phyloP scores from a whole-genome alignment of 2,329 filamentous ascomycete species.

The Cladophialophora bantiana region DNA sequence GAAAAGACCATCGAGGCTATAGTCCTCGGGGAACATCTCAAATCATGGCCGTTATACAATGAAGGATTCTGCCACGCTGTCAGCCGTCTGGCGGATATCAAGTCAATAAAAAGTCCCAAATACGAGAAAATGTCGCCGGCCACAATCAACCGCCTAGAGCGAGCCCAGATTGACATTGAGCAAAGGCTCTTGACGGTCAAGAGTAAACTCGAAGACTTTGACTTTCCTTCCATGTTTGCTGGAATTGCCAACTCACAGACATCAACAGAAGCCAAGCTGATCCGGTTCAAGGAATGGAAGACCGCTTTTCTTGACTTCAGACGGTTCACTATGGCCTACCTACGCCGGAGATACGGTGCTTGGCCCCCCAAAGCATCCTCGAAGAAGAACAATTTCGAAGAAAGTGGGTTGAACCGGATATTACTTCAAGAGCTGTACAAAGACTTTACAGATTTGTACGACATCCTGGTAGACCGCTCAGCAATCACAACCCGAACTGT shows the following conservation, averaged over 20 bases:
- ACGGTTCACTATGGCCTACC: constrained; percentile 74
- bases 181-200: constrained; percentile 75
- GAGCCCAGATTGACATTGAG: constrained; percentile 79
- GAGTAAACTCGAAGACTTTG: constrained; percentile 80
- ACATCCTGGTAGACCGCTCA: constrained; percentile 81
- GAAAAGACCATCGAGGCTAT: constrained; percentile 91
- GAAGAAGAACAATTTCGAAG: constrained; percentile 89
- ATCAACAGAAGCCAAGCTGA: constrained; percentile 73
- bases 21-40: constrained; percentile 87
- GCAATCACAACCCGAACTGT: constrained; percentile 79
- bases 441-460: constrained; percentile 86
- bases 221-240: constrained; percentile 88
- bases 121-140: constrained; percentile 72
- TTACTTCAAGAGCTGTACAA: constrained; percentile 83
- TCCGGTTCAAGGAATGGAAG: constrained; percentile 87
- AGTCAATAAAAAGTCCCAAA: constrained; percentile 72
- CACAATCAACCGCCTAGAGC: constrained; percentile 80
- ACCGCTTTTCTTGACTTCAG: constrained; percentile 76
- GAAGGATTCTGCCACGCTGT: constrained; percentile 91
- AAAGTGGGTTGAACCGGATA: constrained; percentile 83
- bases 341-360: constrained; percentile 70
- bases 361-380: constrained; percentile 91
- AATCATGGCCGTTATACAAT: constrained; percentile 80
- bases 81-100: constrained; percentile 78
- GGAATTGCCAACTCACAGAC: constrained; percentile 87